These are phyloP conservation scores for Fusarium annulatum DNA, from an alignment of 2,329 filamentous ascomycete species.

Conservation along the genomic window DNA sequence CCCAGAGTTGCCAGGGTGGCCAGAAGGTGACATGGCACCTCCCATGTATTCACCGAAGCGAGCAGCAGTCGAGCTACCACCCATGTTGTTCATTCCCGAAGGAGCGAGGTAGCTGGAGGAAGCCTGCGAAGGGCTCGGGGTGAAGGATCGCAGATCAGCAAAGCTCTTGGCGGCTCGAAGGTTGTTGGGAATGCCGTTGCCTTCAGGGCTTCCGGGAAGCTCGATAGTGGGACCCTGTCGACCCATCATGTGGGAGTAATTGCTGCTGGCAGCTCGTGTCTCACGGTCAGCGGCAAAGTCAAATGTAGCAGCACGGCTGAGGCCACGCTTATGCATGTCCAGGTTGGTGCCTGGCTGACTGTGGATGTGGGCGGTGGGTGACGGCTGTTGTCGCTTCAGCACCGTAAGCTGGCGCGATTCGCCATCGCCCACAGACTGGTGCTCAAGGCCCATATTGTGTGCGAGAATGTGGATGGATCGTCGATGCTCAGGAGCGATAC, in stretches of 20 bases:
- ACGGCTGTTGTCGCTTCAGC: constrained; percentile 72
- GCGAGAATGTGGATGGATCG: constrained; percentile 93
- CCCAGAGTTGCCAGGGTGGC: constrained; percentile 50
- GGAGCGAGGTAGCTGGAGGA: constrained; percentile 79
- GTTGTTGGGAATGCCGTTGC: constrained; percentile 74
- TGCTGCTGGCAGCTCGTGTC: constrained; percentile 71
- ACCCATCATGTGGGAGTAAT: constrained; percentile 77
- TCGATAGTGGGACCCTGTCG: constrained; percentile 88
- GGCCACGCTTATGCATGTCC: constrained; percentile 82
- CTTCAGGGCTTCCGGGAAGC: constrained; percentile 82
- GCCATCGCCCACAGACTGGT: constrained; percentile 88
- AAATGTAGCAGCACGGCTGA: constrained; percentile 96
- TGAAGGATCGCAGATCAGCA: constrained; percentile 93
- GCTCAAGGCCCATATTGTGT: constrained; percentile 92
- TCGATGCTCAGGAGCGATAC: constrained; percentile 83
- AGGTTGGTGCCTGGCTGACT: constrained; percentile 70
- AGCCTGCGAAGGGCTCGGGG: constrained; percentile 87
- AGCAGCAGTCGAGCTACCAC: constrained; percentile 50
- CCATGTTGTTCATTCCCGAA: constrained; percentile 66
- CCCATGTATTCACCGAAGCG: constrained; percentile 61
- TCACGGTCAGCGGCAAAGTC: constrained; percentile 89
- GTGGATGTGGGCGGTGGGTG: constrained; percentile 67
- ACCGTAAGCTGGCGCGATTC: constrained; percentile 93
- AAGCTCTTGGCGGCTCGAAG: constrained; percentile 96
- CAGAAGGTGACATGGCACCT: constrained; percentile 50